These are phyloP conservation scores for Curvularia eragrostidis DNA, from an alignment of 2,329 filamentous ascomycete genomes.

Conservation along the genomic window DNA sequence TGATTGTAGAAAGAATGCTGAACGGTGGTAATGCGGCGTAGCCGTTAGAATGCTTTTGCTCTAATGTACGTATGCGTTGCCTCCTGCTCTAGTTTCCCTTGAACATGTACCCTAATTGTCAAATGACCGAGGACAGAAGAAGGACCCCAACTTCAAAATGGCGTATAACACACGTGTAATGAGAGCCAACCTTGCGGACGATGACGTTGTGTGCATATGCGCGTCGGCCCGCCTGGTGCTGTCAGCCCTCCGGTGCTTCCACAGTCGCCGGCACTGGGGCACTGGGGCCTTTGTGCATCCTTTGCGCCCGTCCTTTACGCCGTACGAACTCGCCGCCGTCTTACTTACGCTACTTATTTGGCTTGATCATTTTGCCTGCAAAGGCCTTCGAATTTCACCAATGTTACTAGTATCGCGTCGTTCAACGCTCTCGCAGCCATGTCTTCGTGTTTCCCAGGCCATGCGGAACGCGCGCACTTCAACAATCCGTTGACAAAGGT, in stretches of 20 bases:
- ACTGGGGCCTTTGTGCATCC: not conserved
- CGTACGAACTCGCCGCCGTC: not conserved
- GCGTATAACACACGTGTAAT: not conserved
- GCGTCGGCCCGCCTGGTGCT: not conserved
- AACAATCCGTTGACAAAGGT: not conserved
- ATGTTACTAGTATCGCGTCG: not conserved
- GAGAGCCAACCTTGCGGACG: not conserved
- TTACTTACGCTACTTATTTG: not conserved
- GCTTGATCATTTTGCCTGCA: not conserved
- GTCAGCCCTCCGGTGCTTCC: constrained; percentile 1
- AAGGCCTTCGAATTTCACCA: not conserved
- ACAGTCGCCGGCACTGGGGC: not conserved
- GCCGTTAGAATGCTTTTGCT: not conserved
- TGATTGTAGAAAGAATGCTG: not conserved
- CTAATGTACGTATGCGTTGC: not conserved
- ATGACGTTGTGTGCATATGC: not conserved
- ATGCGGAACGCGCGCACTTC: not conserved
- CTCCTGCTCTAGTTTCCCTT: not conserved
- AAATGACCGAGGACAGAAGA: not conserved
- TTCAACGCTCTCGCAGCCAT: not conserved
- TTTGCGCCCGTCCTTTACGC: not conserved
- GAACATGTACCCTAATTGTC: not conserved
- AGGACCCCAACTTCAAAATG: not conserved
- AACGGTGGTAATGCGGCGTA: not conserved
- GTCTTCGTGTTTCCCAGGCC: not conserved